Base-by-base conservation (phyloP, 23 red algal species). In the Cyanidiococcus yangmingshanensis region DNA sequence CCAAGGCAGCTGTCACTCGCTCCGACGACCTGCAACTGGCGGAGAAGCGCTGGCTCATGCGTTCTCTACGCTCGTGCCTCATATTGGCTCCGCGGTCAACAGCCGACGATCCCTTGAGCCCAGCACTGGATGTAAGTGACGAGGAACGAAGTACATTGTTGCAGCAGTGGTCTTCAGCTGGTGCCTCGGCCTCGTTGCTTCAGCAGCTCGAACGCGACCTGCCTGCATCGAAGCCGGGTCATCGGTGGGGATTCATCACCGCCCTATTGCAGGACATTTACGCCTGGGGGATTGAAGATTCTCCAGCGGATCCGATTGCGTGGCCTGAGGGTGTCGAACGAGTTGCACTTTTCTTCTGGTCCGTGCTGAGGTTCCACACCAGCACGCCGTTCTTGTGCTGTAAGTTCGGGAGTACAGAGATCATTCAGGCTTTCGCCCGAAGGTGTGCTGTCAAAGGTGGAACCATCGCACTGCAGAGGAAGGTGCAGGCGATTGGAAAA, bases 1-100 rank as follows among this genome's bases (percentile, higher is more conserved):
- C n/a, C 63, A 71, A 71, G 63, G 63, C 63, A 2, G 63, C 21
- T 29, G 27, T 71, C 3, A 12, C 32, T 2, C n/a, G 63, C n/a
- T 71, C n/a, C n/a, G 16, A 35, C 27, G 63, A 71, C n/a, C n/a
- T 35, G 12, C 3, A 7, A 35, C 32, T 71, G n/a, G 27, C 63
- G 63, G 63, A 71, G 63, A 71, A 71, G 63, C 63, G 63, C 63
- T 12, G 3, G 63, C 32, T 71, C n/a, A 71, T 71, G 63, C 21
- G 63, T 35, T 71, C 3, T 7, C 63, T 71, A 29, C 63, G 63
- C n/a, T 35, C n/a, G 32, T 71, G 63, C 27, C 32, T 32, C 32
- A 12, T 71, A 35, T 7, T 35, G 63, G 12, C 16, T 35, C 7
- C 21, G 12, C 12, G 12, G 63, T 12, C 21, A 7, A 25, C n/a